A percentile compares a stretch with the other conserved stretches of the same genome.
Evolutionary conservation across 1,139 yeast species (phyloP).

Genomic region (Nakaseomyces glabratus): DNA sequence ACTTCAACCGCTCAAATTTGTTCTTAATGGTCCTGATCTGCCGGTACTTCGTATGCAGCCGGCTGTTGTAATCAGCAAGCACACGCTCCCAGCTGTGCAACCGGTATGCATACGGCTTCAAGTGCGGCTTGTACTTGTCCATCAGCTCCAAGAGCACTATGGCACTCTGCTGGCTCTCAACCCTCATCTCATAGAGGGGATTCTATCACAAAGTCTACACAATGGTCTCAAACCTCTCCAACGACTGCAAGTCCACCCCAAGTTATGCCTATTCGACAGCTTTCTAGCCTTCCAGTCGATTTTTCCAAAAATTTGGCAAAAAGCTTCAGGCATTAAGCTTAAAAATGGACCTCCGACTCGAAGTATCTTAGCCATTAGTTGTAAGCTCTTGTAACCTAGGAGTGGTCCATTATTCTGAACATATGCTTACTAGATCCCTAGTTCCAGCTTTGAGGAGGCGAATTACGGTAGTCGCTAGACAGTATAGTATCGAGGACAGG

Average conservation of each 20-base stretch:
- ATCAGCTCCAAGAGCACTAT: slow-evolving; percentile 17
- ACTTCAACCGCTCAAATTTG: slow-evolving; percentile 23
- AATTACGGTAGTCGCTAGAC: slow-evolving; percentile 9
- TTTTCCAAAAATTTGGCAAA: too few relatives aligned
- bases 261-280: too few relatives aligned
- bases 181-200: slow-evolving; percentile 4
- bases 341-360: too few relatives aligned
- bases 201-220: too few relatives aligned
- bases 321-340: too few relatives aligned
- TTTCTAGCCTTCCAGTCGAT: too few relatives aligned
- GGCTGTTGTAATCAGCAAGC: slow-evolving; percentile 21
- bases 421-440: too few relatives aligned
- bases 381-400: too few relatives aligned
- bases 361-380: too few relatives aligned
- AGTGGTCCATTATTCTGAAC: too few relatives aligned
- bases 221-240: too few relatives aligned
- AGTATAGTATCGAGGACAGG: slow-evolving; percentile 17
- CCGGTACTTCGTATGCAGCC: slow-evolving; percentile 19
- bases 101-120: slow-evolving; percentile 23
- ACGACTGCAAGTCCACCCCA: too few relatives aligned
- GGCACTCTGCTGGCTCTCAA: slow-evolving; percentile 12
- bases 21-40: slow-evolving; percentile 27
- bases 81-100: slow-evolving; percentile 25
- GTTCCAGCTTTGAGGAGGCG: slow-evolving; percentile 1
- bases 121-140: slow-evolving; percentile 24